phyloP scores from a whole-genome alignment of 768 basidiomycete genomes.

The Pisolithus microcarpus region DNA sequence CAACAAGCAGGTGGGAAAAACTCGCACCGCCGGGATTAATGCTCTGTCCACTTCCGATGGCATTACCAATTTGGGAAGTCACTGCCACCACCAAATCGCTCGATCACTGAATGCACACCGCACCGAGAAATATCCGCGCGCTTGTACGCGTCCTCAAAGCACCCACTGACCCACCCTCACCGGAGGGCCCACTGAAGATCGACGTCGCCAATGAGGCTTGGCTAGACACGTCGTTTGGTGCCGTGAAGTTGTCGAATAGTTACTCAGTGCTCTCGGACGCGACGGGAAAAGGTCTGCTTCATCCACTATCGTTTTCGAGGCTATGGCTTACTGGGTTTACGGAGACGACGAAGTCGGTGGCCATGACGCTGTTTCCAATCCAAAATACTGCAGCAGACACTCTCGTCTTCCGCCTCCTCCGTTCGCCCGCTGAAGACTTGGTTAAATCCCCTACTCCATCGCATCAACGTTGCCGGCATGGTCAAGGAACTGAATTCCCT shows the following conservation, averaged over 20 bases:
- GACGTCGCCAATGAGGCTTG: constrained; percentile 63
- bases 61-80: no score
- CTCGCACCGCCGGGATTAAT: no score
- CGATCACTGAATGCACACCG: no score
- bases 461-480: constrained; percentile 50
- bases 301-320: not conserved
- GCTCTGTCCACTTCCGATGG: no score
- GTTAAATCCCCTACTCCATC: constrained; percentile 54
- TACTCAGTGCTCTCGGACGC: constrained; percentile 47
- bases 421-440: constrained; percentile 40
- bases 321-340: not conserved
- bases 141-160: constrained; percentile 74
- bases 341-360: constrained; percentile 19
- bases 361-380: constrained; percentile 45
- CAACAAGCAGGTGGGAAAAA: no score
- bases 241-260: constrained; percentile 76
- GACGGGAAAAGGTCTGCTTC: constrained; percentile 11
- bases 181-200: constrained; percentile 54
- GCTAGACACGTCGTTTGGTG: constrained; percentile 48
- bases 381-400: constrained; percentile 45
- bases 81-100: no score
- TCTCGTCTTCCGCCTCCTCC: constrained; percentile 15
- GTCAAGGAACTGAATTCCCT: constrained; percentile 39
- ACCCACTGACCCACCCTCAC: constrained; percentile 57
- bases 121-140: constrained; percentile 37